A percentile compares a stretch with the other conserved stretches of the same genome.
Evolutionary conservation across 352 stramenopile species (phyloP).

Genomic region (Phytopythium oedochilum): DNA sequence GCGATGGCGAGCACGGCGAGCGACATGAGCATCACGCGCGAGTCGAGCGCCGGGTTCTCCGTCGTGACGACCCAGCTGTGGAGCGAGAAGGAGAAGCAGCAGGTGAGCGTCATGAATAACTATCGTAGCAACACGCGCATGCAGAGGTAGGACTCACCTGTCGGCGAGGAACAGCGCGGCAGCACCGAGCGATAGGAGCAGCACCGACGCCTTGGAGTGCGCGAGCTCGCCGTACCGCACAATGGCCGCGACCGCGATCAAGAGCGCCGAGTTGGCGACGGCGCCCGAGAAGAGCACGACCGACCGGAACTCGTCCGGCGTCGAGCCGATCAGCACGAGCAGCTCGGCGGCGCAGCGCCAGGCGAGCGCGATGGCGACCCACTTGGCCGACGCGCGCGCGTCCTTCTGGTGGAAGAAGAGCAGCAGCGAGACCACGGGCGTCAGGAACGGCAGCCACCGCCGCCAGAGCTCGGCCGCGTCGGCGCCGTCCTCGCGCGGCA

Average conservation of each 20-base stretch:
- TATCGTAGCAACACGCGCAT: background rate
- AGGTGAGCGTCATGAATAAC: background rate
- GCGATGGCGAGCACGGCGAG: conserved; percentile 56
- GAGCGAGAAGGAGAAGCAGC: background rate
- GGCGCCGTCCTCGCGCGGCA: conserved; percentile 26
- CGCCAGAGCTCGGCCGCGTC: conserved; percentile 32
- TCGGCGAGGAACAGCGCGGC: conserved; percentile 62
- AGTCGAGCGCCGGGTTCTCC: conserved; percentile 44
- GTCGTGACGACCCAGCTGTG: conserved; percentile 49
- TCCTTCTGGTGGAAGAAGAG: conserved; percentile 77
- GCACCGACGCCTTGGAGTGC: conserved; percentile 52
- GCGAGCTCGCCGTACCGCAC: conserved; percentile 46
- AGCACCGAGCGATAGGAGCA: conserved; percentile 28
- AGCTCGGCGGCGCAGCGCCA: conserved; percentile 73
- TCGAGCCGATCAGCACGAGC: conserved; percentile 50
- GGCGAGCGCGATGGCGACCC: conserved; percentile 73
- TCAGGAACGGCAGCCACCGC: conserved; percentile 62
- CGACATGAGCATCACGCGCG: conserved; percentile 74
- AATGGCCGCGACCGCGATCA: conserved; percentile 40
- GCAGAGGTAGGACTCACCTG: conserved; percentile 26
- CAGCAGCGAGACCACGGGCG: conserved; percentile 54
- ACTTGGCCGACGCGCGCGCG: conserved; percentile 64
- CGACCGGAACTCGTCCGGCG: conserved; percentile 35
- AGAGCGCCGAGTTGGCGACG: conserved; percentile 54
- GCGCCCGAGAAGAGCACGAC: conserved; percentile 29